Evolutionary conservation across 2,329 filamentous ascomycete genomes (phyloP).

Genomic region (Pezicula carpinea): DNA sequence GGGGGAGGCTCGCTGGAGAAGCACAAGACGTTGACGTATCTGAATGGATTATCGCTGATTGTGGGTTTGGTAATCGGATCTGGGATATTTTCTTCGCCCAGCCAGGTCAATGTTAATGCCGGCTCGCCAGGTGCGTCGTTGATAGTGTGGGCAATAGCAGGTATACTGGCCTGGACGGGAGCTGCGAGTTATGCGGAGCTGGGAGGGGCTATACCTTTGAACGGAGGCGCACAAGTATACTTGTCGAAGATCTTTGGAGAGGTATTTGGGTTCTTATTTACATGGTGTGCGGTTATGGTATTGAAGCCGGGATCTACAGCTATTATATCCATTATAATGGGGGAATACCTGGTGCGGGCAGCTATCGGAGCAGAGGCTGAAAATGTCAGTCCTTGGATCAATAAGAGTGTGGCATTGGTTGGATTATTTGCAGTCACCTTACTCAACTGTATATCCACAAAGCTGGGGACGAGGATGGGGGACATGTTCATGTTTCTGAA

Average conservation of each 20-base stretch:
- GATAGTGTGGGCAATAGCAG: conserved; percentile 87
- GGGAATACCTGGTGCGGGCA: conserved; percentile 90
- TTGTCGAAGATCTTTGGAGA: conserved; percentile 96
- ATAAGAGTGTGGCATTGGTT: conserved; percentile 78
- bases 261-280: conserved; percentile 87
- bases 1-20: conserved; percentile 84
- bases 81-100: conserved; percentile 92
- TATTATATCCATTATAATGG: conserved; percentile 96
- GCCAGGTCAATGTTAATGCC: conserved; percentile 85
- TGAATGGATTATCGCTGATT: conserved; percentile 89
- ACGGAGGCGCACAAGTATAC: conserved; percentile 91
- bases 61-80: conserved; percentile 93
- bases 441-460: conserved; percentile 87
- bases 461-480: conserved; percentile 78
- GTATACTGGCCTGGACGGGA: conserved; percentile 93
- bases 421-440: conserved; percentile 74
- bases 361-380: conserved; percentile 82
- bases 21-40: conserved; percentile 90
- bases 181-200: conserved; percentile 93
- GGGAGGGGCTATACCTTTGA: conserved; percentile 90
- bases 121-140: conserved; percentile 87
- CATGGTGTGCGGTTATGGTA: conserved; percentile 92
- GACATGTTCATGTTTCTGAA: conserved; percentile 97
- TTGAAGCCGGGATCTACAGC: conserved; percentile 90
- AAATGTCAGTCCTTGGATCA: conserved; percentile 78